Percentiles rank a stretch among this genome's conserved stretches.
These are phyloP conservation scores for Meripilus lineatus DNA, from an alignment of 1,284 basidiomycete genomes.

Conservation along the genomic window DNA sequence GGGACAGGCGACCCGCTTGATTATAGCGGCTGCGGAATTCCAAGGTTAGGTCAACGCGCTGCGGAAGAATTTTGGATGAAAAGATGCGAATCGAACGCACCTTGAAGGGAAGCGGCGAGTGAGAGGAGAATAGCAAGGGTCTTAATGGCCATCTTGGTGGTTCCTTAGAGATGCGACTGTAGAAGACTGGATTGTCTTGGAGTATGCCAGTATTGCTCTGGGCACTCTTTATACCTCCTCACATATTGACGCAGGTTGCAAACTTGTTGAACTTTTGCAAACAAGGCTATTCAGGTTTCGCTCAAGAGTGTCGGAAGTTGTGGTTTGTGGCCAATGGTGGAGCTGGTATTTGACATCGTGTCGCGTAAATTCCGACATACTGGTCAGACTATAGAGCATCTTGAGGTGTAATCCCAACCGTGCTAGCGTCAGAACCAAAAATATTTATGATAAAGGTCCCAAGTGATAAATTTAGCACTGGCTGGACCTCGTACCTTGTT, in stretches of 20 bases:
- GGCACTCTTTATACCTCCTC: conserved; percentile 10
- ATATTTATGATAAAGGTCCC: too few species aligned
- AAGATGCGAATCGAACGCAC: conserved; percentile 6
- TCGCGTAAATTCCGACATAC: too few species aligned
- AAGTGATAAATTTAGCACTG: too few species aligned
- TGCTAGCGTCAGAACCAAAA: too few species aligned
- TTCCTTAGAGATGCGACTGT: not conserved
- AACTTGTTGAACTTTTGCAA: not conserved
- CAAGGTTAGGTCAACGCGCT: not conserved
- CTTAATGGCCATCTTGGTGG: conserved; percentile 12
- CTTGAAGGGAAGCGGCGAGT: conserved; percentile 7
- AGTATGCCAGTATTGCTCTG: not conserved
- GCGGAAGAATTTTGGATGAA: not conserved
- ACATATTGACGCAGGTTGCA: not conserved
- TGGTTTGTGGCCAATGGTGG: too few species aligned
- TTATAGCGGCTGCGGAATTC: conserved; percentile 20
- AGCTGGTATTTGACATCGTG: too few species aligned
- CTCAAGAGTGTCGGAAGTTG: too few species aligned
- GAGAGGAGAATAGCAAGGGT: conserved; percentile 8
- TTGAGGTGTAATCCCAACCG: too few species aligned
- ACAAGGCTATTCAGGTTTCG: too few species aligned
- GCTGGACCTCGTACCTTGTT: too few species aligned
- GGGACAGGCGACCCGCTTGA: conserved; percentile 30
- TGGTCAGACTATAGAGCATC: too few species aligned
- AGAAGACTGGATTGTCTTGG: conserved; percentile 9